Conservation (phyloP, 202 grass and related monocot species). For the Elaeis oleifera region DNA sequence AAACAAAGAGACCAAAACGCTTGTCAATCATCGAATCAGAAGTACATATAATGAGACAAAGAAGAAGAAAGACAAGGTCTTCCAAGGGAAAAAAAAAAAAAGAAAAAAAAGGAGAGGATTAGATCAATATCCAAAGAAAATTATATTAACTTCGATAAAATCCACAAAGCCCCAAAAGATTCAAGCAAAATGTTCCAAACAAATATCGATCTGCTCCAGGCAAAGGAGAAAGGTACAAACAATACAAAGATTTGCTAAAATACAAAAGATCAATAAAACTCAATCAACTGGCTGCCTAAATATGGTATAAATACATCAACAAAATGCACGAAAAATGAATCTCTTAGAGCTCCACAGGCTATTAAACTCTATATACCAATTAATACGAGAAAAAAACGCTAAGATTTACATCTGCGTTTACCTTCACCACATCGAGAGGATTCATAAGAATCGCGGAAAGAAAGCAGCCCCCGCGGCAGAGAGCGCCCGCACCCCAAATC, state of each 20-base stretch:
- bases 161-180: too few species aligned
- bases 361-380: not conserved
- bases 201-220: too few species aligned
- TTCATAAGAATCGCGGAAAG: slow-evolving; percentile 83
- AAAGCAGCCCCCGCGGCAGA: slow-evolving; percentile 74
- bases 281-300: too few species aligned
- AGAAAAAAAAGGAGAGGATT: too few species aligned
- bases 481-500: slow-evolving; percentile 52
- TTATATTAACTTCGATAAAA: too few species aligned
- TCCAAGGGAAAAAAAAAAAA: not conserved
- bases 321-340: too few species aligned
- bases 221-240: too few species aligned
- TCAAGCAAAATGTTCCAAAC: too few species aligned
- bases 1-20: not conserved
- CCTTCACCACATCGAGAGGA: slow-evolving; percentile 92
- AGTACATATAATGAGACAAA: not conserved
- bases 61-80: not conserved
- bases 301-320: too few species aligned
- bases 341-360: not conserved
- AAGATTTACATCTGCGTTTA: not conserved
- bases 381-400: not conserved
- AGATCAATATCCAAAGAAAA: not conserved
- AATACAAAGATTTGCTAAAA: too few species aligned
- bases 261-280: too few species aligned
- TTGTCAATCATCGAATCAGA: not conserved